Evolutionary conservation across 73 alveolate genomes (phyloP), one percentile per base, ranked within the genome.

Genomic region (Stentor coeruleus): DNA sequence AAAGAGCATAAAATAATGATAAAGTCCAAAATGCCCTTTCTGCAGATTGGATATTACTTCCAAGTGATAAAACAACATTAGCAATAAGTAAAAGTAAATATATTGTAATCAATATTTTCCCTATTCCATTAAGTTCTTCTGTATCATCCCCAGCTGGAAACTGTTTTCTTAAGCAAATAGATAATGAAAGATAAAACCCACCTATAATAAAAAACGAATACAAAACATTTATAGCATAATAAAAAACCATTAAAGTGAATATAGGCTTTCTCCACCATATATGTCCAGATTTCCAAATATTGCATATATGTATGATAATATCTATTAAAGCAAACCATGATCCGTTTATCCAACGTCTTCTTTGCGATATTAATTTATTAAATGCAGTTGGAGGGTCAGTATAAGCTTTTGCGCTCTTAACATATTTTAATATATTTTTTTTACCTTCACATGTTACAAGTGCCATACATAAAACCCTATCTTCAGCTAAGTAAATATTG

Each of bases 291-390:
- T 66, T 20, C n/a, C n/a, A 66, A 1, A 66, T 31, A 20, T 75
- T 75, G 1, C 38, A 37, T n/a, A 38, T 14, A n/a, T 75, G 20
- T 75, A 37, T 39, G 1, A 75, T n/a, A n/a, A 66, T n/a, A 38
- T 75, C 74, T 6, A 75, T 36, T 66, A 75, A 40, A 36, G 83
- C 83, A 40, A 75, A 75, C 72, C 83, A 75, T 1, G 83, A 75
- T 2, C 83, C 83, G 3, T 75, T 75, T 28, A 75, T 75, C 83
- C 83, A 75, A 2, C 83, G 33, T 75, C 83, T 75, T 38, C 83
- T 75, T 66, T 75, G 72, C 15, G 81, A 14, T 20, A 38, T 37
- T 0, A 75, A 39, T 0, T 6, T 66, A 36, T 15, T 14, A 6
- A 75, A 20, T 20, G 33, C 38, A 26, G 26, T 36, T n/a, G 83